phyloP scores from a whole-genome alignment of 257 asterid species.

The Scutellaria barbata region DNA sequence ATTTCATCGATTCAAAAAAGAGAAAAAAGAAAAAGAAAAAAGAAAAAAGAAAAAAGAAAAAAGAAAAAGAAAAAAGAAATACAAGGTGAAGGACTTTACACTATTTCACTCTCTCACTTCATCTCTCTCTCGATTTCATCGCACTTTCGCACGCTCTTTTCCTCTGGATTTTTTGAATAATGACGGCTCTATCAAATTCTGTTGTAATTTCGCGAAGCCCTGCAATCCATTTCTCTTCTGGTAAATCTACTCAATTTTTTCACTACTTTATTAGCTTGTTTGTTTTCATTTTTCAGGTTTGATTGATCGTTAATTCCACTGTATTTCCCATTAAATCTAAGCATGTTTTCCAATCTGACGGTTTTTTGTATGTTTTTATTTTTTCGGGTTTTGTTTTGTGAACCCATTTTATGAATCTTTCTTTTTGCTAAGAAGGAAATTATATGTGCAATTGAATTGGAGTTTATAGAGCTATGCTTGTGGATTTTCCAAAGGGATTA shows the following conservation, averaged over 20 bases:
- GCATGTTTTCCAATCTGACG: conserved; percentile 1
- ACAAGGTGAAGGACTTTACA: background rate
- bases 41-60: background rate
- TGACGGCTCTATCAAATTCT: conserved; percentile 50
- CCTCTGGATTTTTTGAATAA: conserved; percentile 28
- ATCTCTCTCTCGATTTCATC: conserved; percentile 35
- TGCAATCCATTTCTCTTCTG: conserved; percentile 43
- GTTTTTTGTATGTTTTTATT: background rate
- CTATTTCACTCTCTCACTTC: conserved; percentile 17
- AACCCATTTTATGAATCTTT: background rate
- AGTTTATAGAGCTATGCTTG: background rate
- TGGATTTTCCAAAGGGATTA: conserved; percentile 14
- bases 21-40: background rate
- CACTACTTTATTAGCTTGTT: conserved; percentile 4
- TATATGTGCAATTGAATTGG: conserved; percentile 13
- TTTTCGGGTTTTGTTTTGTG: background rate
- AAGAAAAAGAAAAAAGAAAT: background rate
- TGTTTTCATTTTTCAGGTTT: background rate
- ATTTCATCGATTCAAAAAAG: conserved; percentile 38
- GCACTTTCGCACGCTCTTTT: conserved; percentile 28
- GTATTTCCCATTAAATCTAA: background rate
- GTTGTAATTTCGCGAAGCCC: conserved; percentile 39
- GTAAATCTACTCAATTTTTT: conserved; percentile 34
- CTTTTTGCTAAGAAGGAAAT: background rate
- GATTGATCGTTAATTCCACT: background rate